phyloP scores from a whole-genome alignment of 352 stramenopile species.

The Phytopythium boreale region DNA sequence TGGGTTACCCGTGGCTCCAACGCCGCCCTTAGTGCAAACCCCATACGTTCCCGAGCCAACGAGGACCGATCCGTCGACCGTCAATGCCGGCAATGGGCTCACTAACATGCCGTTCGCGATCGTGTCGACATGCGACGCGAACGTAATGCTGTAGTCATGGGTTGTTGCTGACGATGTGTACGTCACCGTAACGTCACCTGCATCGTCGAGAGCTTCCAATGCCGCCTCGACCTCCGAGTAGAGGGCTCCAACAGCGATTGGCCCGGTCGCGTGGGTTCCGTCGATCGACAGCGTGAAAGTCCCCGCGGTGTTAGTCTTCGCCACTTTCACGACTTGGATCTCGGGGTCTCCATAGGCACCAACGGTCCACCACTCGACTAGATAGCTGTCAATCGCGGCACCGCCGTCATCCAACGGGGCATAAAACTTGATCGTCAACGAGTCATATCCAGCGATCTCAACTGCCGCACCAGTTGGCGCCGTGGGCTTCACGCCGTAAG shows the following conservation, averaged over 20 bases:
- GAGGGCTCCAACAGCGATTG: slow-evolving; percentile 46
- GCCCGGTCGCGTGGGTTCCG: slow-evolving; percentile 35
- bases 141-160: slow-evolving; percentile 51
- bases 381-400: slow-evolving; percentile 74
- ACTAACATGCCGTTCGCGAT: neutral
- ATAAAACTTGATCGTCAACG: slow-evolving; percentile 85
- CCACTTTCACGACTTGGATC: slow-evolving; percentile 86
- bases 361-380: slow-evolving; percentile 86
- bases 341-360: slow-evolving; percentile 44
- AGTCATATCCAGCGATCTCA: slow-evolving; percentile 40
- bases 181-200: slow-evolving; percentile 79
- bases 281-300: slow-evolving; percentile 81
- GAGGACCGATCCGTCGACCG: slow-evolving; percentile 34
- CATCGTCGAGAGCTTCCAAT: slow-evolving; percentile 70
- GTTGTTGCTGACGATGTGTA: slow-evolving; percentile 23
- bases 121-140: slow-evolving; percentile 36
- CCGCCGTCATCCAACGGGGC: slow-evolving; percentile 85
- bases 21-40: slow-evolving; percentile 48
- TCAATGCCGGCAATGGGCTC: slow-evolving; percentile 23
- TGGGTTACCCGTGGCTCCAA: slow-evolving; percentile 21
- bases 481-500: slow-evolving; percentile 51
- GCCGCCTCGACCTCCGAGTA: slow-evolving; percentile 78
- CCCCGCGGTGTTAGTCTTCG: slow-evolving; percentile 65
- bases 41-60: slow-evolving; percentile 29
- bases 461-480: slow-evolving; percentile 38